Conservation (phyloP, 148 eudicot genomes). For the Nepenthes mirabilis region DNA sequence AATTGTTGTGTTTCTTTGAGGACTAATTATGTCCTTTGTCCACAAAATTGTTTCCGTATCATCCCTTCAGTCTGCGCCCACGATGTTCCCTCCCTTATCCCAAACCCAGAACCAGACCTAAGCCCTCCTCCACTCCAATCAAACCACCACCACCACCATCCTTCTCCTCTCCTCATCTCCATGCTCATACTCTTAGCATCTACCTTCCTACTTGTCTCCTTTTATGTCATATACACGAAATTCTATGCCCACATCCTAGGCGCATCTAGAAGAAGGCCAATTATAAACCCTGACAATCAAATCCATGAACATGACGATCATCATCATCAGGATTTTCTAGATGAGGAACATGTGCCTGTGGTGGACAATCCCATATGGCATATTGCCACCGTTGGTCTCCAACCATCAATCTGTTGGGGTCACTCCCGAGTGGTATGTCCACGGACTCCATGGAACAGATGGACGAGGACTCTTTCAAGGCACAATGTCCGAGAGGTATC, state of each 20-base stretch:
- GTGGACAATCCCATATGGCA: slow-evolving; percentile 58
- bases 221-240: slow-evolving; percentile 29
- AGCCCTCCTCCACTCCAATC: no score
- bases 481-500: no score
- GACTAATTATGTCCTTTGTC: no score
- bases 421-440: no score
- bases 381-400: slow-evolving; percentile 52
- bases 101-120: no score
- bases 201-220: slow-evolving; percentile 19
- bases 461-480: no score
- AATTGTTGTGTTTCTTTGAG: no score
- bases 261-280: neutral
- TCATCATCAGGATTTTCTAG: slow-evolving; percentile 14
- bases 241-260: slow-evolving; percentile 8
- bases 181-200: slow-evolving; percentile 21
- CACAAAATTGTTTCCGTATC: no score
- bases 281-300: neutral
- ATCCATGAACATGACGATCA: slow-evolving; percentile 2
- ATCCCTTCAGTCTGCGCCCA: no score
- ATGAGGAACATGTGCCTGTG: slow-evolving; percentile 24
- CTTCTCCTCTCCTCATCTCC: slow-evolving; percentile 21
- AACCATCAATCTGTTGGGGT: slow-evolving; percentile 25
- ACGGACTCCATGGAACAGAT: no score
- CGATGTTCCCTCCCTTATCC: no score
- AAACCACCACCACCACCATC: slow-evolving; percentile 1